A percentile compares a stretch with the other conserved stretches of the same genome.
phyloP scores from a whole-genome alignment of 1,139 yeast species.

The Lodderomyces parapsilosis region DNA sequence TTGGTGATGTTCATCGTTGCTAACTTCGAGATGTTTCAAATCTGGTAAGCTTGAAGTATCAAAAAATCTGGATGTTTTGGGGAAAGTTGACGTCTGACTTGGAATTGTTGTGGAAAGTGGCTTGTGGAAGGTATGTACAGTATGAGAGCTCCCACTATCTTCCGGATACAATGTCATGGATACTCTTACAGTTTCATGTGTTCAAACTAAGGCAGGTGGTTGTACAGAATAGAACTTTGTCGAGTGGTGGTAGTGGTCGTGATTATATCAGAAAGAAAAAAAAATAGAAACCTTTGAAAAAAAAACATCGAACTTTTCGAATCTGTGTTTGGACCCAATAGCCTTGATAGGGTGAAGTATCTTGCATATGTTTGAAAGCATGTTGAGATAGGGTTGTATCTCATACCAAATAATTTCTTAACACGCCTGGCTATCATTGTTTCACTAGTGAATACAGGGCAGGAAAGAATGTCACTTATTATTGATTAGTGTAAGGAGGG shows the following conservation, averaged over 20 bases:
- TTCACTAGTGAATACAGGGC: too few species aligned
- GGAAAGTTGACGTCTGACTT: conserved; percentile 20
- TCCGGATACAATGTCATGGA: neutral
- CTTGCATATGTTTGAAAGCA: too few species aligned
- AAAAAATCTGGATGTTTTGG: conserved; percentile 38
- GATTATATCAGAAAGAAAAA: neutral
- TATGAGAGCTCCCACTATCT: neutral
- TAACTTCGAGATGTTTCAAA: conserved; percentile 23
- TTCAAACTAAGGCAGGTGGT: neutral
- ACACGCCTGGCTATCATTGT: too few species aligned
- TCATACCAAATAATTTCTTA: too few species aligned
- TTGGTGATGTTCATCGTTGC: conserved; percentile 19
- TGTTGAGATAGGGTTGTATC: too few species aligned
- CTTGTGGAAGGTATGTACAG: neutral
- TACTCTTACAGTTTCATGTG: neutral
- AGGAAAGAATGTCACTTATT: too few species aligned
- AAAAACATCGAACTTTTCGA: too few species aligned
- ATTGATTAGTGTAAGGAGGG: too few species aligned
- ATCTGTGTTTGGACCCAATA: too few species aligned
- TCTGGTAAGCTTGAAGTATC: conserved; percentile 28
- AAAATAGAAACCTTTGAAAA: neutral
- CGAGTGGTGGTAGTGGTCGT: too few species aligned
- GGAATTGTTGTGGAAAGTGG: neutral
- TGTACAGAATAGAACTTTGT: neutral
- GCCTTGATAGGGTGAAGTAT: too few species aligned